These are phyloP conservation scores for Camellia japonica DNA, from an alignment of 148 eudicot species.

Conservation along the genomic window DNA sequence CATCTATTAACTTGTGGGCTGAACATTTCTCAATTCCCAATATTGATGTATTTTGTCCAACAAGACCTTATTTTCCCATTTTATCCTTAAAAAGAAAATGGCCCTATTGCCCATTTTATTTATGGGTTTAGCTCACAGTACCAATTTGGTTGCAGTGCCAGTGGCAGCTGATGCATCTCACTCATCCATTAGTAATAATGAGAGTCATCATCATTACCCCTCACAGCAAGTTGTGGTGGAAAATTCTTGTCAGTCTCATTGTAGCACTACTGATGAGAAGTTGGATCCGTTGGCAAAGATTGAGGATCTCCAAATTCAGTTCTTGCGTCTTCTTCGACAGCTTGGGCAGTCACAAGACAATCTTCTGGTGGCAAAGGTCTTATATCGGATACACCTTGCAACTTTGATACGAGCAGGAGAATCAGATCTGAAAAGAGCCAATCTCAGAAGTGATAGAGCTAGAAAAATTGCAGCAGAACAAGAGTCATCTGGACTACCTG, in stretches of 20 bases:
- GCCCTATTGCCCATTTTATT: slow-evolving; percentile 21
- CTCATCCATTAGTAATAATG: slow-evolving; percentile 36
- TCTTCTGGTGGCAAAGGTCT: slow-evolving; percentile 76
- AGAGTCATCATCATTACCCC: slow-evolving; percentile 29
- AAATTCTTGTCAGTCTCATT: slow-evolving; percentile 29
- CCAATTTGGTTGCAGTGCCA: slow-evolving; percentile 28
- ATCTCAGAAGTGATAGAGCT: slow-evolving; percentile 62
- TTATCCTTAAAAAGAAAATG: background rate
- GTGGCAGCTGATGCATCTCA: slow-evolving; percentile 31
- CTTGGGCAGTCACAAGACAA: slow-evolving; percentile 68
- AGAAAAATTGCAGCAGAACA: slow-evolving; percentile 65
- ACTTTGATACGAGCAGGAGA: slow-evolving; percentile 77
- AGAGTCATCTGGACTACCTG: slow-evolving; percentile 56
- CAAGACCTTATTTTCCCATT: background rate
- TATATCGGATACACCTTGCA: slow-evolving; percentile 85
- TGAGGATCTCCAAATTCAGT: slow-evolving; percentile 65
- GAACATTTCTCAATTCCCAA: background rate
- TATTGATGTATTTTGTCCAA: background rate
- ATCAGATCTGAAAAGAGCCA: slow-evolving; percentile 73
- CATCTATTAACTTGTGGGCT: background rate
- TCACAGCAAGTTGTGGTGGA: slow-evolving; percentile 33
- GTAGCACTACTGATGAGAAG: slow-evolving; percentile 33
- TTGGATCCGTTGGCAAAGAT: slow-evolving; percentile 64
- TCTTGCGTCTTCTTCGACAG: slow-evolving; percentile 64
- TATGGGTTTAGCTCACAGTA: slow-evolving; percentile 32